Evolutionary conservation across 2,329 filamentous ascomycete species (phyloP), one percentile per base, ranked within the genome.

Genomic region (Hymenotorrendiella dingleyae): DNA sequence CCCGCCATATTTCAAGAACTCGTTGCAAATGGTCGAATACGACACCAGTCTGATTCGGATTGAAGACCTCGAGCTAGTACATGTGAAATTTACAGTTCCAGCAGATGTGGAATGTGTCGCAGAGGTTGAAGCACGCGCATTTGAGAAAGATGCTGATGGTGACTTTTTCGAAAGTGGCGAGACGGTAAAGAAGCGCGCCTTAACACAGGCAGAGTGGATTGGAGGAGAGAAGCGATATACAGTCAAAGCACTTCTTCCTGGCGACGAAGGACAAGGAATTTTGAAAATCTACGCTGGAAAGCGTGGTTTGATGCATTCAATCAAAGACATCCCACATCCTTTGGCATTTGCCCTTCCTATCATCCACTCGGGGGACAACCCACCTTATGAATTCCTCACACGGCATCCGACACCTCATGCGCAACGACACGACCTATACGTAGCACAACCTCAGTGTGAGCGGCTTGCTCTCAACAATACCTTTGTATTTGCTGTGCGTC

Each of bases 341-440:
- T 69, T 98, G 41, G 90, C 91, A 1, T 82, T 97, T 52, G 81
- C 89, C 3, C 67, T 98, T n/a, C 91, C 93, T 1, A 81, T 98
- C 39, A 77, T 88, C 27, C 93, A 98, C 64, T 84, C 80, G 0
- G 93, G 93, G 46, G 85, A 91, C 55, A 98, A 98, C 60, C 93
- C 93, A 3, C 79, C 86, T 0, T 98, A 95, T 64, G 88, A 95
- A 46, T 98, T 97, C 64, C 75, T 96, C 34, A 84, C 84, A 28
- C 80, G 93, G 4, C 93, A 98, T 62, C 94, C 94, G 6, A 98
- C 93, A 3, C 93, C 93, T 7, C 93, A 98, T 63, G 93, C 93
- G n/a, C 89, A 95, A 60, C 80, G 91, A 30, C 90, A 98, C 64
- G 93, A 98, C 62, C 82, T 98, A 45, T 98, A 98, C 64, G 86